Conservation (phyloP, 225 moss, liverwort and hornwort species). For the Bryum argenteum region DNA sequence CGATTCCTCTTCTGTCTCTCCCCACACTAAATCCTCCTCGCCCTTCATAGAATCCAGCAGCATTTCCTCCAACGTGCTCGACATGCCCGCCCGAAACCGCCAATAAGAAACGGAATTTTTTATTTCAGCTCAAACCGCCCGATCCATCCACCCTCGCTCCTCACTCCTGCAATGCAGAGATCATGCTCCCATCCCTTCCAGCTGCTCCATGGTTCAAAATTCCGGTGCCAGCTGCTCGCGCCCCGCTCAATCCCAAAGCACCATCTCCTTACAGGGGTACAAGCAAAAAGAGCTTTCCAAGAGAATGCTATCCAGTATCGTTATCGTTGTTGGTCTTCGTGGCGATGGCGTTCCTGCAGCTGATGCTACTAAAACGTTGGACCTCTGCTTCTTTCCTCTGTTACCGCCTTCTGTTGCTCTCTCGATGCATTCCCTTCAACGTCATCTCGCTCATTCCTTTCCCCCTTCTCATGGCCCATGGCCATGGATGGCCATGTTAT, state of each 20-base stretch:
- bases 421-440: not conserved
- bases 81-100: not conserved
- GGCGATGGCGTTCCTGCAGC: not conserved
- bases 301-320: not conserved
- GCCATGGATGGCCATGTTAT: conserved; percentile 8
- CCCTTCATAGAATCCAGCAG: conserved; percentile 49
- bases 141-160: conserved; percentile 9
- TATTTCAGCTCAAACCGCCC: conserved; percentile 27
- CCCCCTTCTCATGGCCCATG: not conserved
- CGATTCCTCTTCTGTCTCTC: conserved; percentile 41
- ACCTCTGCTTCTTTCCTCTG: not conserved
- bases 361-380: not conserved
- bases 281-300: not conserved
- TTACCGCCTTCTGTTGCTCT: not conserved
- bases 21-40: conserved; percentile 24
- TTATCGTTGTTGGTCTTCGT: not conserved
- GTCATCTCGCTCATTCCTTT: conserved; percentile 26
- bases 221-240: conserved; percentile 18
- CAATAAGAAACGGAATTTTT: conserved; percentile 12
- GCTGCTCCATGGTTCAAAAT: conserved; percentile 24
- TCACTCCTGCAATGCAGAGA: conserved; percentile 9
- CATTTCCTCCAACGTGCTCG: conserved; percentile 44
- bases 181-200: conserved; percentile 16
- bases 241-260: conserved; percentile 27
- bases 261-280: conserved; percentile 1